Conservation (phyloP, 2,329 filamentous ascomycete genomes). For the Botryotinia convoluta region DNA sequence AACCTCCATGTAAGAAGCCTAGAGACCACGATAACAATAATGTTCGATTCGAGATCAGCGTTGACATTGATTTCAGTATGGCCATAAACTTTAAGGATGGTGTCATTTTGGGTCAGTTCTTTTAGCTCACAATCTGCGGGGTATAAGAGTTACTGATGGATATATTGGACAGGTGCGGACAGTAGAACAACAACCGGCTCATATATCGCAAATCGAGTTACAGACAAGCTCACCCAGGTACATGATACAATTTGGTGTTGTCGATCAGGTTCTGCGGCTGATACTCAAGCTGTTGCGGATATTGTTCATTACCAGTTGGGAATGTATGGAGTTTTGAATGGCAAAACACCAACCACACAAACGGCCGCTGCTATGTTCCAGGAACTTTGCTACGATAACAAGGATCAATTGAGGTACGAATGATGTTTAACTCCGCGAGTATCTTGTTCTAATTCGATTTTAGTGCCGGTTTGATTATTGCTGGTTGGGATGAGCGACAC, state of each 20-base stretch:
- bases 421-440: neutral
- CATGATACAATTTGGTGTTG: slow-evolving; percentile 99
- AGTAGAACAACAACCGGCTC: slow-evolving; percentile 95
- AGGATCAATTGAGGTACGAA: slow-evolving; percentile 81
- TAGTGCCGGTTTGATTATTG: slow-evolving; percentile 95
- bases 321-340: slow-evolving; percentile 86
- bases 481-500: slow-evolving; percentile 93
- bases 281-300: slow-evolving; percentile 96
- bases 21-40: slow-evolving; percentile 22
- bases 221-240: slow-evolving; percentile 97
- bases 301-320: slow-evolving; percentile 96
- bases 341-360: slow-evolving; percentile 88
- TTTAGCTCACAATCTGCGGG: neutral
- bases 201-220: slow-evolving; percentile 98
- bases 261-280: slow-evolving; percentile 92
- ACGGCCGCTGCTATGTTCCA: slow-evolving; percentile 95
- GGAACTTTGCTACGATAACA: slow-evolving; percentile 97
- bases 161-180: slow-evolving; percentile 66
- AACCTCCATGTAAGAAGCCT: slow-evolving; percentile 80
- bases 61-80: slow-evolving; percentile 63
- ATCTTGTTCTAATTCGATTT: slow-evolving; percentile 28
- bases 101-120: slow-evolving; percentile 76
- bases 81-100: slow-evolving; percentile 98
- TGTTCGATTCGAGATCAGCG: slow-evolving; percentile 24
- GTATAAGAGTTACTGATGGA: slow-evolving; percentile 22